Percentiles rank a stretch among this genome's conserved stretches.
Conservation (phyloP, 2,329 filamentous ascomycete genomes). For the Fragosphaeria purpurea region DNA sequence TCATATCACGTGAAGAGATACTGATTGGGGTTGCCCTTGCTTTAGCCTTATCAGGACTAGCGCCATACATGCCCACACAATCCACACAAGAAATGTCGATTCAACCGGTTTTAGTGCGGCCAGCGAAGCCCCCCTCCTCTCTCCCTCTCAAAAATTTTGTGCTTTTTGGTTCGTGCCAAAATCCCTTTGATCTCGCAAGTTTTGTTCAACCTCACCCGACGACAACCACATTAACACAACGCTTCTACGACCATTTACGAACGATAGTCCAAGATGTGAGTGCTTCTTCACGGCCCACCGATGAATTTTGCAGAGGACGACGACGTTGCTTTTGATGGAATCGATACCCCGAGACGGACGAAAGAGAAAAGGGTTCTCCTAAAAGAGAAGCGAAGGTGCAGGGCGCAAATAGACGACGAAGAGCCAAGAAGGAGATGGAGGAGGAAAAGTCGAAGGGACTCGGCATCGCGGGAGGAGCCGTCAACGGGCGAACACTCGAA, state of each 20-base stretch:
- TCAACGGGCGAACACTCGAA: too few relatives aligned
- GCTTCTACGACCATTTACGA: slow-evolving; percentile 9
- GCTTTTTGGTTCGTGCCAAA: slow-evolving; percentile 5
- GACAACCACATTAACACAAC: slow-evolving; percentile 5
- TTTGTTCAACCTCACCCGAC: slow-evolving; percentile 3
- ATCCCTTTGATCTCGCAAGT: slow-evolving; percentile 3
- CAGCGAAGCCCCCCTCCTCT: slow-evolving; percentile 2
- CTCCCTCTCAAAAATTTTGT: slow-evolving; percentile 4
- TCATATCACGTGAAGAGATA: slow-evolving; percentile 6
- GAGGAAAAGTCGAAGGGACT: too few relatives aligned
- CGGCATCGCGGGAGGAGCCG: too few relatives aligned
- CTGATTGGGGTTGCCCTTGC: slow-evolving; percentile 14
- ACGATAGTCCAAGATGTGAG: slow-evolving; percentile 11
- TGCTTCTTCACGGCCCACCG: background rate
- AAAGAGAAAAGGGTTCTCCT: background rate
- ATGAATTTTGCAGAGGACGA: slow-evolving; percentile 2
- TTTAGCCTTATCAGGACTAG: slow-evolving; percentile 9
- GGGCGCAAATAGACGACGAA: background rate
- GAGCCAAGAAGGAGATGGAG: too few relatives aligned
- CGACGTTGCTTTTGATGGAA: slow-evolving; percentile 9
- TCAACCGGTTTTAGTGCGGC: slow-evolving; percentile 8
- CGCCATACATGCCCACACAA: slow-evolving; percentile 9
- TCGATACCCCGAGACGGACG: background rate
- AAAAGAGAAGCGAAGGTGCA: background rate
- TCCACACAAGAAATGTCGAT: slow-evolving; percentile 9